These are phyloP conservation scores for Orbilia brochopaga DNA, from an alignment of 2,329 filamentous ascomycete species.

Conservation along the genomic window DNA sequence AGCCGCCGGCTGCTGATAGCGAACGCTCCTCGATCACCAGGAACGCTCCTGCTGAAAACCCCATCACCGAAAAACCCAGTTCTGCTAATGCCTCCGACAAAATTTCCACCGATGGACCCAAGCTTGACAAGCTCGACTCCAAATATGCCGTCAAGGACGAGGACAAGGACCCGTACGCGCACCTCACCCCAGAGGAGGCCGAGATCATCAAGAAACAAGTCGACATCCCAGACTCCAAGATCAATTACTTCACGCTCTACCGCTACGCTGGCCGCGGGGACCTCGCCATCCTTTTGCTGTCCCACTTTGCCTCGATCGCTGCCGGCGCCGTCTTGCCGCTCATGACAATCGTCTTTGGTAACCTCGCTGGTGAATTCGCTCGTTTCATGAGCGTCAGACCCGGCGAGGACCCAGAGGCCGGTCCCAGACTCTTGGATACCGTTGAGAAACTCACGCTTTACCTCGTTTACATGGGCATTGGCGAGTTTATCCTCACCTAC, in stretches of 20 bases:
- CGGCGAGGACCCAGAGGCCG: constrained; percentile 16
- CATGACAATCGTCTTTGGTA: constrained; percentile 82
- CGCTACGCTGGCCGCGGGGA: constrained; percentile 73
- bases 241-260: constrained; percentile 70
- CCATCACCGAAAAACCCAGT: constrained; percentile 14
- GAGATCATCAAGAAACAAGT: constrained; percentile 73
- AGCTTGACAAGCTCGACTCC: constrained; percentile 52
- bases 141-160: constrained; percentile 55
- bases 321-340: constrained; percentile 77
- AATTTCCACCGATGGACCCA: constrained; percentile 5
- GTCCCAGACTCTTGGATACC: constrained; percentile 28
- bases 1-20: constrained; percentile 32
- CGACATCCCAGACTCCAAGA: constrained; percentile 67
- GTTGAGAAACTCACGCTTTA: constrained; percentile 66
- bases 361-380: constrained; percentile 74
- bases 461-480: constrained; percentile 83
- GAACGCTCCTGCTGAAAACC: constrained; percentile 24
- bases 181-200: constrained; percentile 71
- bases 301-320: constrained; percentile 70
- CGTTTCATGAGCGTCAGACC: constrained; percentile 58
- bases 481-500: constrained; percentile 78
- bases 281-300: constrained; percentile 68
- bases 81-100: constrained; percentile 2
- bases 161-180: constrained; percentile 65
- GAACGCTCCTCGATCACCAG: constrained; percentile 28